Base-by-base conservation (phyloP, 129 eudicot species). In the Flaveria trinervia region DNA sequence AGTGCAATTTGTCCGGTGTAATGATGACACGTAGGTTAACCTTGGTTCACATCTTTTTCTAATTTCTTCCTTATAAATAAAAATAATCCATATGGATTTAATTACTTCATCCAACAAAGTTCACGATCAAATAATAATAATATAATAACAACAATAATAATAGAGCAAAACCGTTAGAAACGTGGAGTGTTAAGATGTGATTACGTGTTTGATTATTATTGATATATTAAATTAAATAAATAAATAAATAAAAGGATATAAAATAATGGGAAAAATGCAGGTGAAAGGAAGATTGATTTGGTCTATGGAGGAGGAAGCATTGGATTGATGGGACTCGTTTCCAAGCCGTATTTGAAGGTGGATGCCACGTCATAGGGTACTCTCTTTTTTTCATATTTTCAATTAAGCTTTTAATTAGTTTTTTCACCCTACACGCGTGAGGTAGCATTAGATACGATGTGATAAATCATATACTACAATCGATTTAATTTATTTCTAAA, bases 271-370 rank as follows among this genome's bases (percentile, higher is more conserved):
- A 36, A 41, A 70, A 20, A 20, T 70, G 74, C 84, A 90, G 96
- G 96, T 88, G 44, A 88, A 73, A 90, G 91, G 84, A 88, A 86
- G 68, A 86, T 90, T 68, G 96, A 88, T 82, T 74, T 90, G 83
- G 96, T 90, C 8, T 90, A 90, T 68, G 96, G 96, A 46, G 96
- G 96, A 75, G 96, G 96, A 55, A 88, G 97, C 79, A 82, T 92
- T 70, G 93, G 92, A 11, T 83, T 90, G 79, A 90, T 90, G 96
- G 96, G 96, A 15, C 83, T 86, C 9, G 86, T 90, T 75, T 90
- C 96, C 7, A 89, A 83, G 89, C 97, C 73, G 97, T 88, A 15
- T 86, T 84, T 72, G 85, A 92, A 76, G 97, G 97, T 49, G 97
- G 97, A 25, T 86, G 96, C 75, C 97, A 92, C 78, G 97, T 92